Base-by-base conservation (phyloP, 805 yeast species). In the Millerozyma miso region DNA sequence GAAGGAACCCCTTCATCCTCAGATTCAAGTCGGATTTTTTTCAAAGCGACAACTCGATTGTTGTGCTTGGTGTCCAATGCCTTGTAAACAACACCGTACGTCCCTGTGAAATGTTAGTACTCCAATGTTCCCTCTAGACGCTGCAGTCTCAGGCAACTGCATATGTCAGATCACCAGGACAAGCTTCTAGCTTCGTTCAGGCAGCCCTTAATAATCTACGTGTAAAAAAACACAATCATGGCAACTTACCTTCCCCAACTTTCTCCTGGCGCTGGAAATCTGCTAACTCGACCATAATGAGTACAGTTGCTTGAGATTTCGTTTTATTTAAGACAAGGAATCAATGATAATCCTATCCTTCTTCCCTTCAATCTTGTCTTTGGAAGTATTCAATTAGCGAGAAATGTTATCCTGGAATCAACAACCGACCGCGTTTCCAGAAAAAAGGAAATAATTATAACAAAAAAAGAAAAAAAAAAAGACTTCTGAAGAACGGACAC, bases 1-100 rank as follows among this genome's bases (percentile, higher is more conserved):
- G 97, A 89, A 1, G 99, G 99, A 17, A 95, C 97, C 15, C 99
- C 99, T 63, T 93, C 99, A 63, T 88, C 96, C 63, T 93, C 99
- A 16, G 95, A 88, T 62, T 93, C 99, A 41, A 93, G 70, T 45
- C 98, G 80, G 62, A 93, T 95, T 67, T 93, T 95, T 65, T 93
- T 93, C 53, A 93, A 71, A 0, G 99, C 99, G 31, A 93, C 99
- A 36, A 89, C 80, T n/a, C 97, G 78, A 67, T 91, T 91, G 52
- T 89, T 86, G 60, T 91, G 89, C 51, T 80, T 83, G 37, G 82
- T 80, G 60, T 91, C 97, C 40, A 89, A 73, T 1, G 99, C 99
- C 63, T 91, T 93, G 69, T 93, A 93, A 8, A 93, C 99, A 26
- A 95, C 97, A 41, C 99, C 99, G 62, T 93, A 91, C 2, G 99